Evolutionary conservation across 2,329 filamentous ascomycete genomes (phyloP).

Genomic region (Paraconiothyrium sp.): DNA sequence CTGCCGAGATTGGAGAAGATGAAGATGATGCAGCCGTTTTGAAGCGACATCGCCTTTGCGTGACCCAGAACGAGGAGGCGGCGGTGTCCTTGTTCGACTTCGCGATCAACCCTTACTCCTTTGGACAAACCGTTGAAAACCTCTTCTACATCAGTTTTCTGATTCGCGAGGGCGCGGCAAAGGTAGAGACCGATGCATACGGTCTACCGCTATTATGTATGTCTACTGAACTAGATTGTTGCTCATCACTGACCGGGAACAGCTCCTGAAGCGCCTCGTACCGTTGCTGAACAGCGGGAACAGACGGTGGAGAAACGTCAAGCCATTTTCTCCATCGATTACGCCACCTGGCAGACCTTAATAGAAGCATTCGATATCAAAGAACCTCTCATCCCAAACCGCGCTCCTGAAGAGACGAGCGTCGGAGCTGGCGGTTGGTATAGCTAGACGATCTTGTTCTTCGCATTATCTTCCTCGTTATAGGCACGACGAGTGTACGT

Average conservation of each 20-base stretch:
- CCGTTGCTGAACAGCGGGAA: constrained; percentile 63
- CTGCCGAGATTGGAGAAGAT: constrained; percentile 49
- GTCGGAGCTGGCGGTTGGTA: constrained; percentile 41
- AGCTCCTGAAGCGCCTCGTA: constrained; percentile 59
- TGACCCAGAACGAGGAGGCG: constrained; percentile 65
- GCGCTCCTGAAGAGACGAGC: constrained; percentile 52
- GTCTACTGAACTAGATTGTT: constrained; percentile 46
- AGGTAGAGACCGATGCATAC: constrained; percentile 76
- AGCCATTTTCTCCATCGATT: constrained; percentile 88
- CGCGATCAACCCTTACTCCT: constrained; percentile 87
- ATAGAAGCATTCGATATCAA: constrained; percentile 79
- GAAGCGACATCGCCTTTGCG: constrained; percentile 70
- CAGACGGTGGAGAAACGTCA: constrained; percentile 71
- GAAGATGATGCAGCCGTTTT: constrained; percentile 61
- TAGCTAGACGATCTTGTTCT: constrained; percentile 15
- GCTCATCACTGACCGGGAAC: constrained; percentile 22
- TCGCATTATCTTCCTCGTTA: not conserved
- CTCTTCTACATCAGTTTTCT: constrained; percentile 96
- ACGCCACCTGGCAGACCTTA: constrained; percentile 81
- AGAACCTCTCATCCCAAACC: constrained; percentile 86
- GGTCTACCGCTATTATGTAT: constrained; percentile 82
- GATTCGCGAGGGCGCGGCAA: constrained; percentile 83
- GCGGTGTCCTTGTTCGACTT: constrained; percentile 81
- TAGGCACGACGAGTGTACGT: not conserved
- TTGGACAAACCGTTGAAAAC: constrained; percentile 95